These are phyloP conservation scores for Trichoderma koningiopsis DNA, from an alignment of 2,329 filamentous ascomycete genomes.

Conservation along the genomic window DNA sequence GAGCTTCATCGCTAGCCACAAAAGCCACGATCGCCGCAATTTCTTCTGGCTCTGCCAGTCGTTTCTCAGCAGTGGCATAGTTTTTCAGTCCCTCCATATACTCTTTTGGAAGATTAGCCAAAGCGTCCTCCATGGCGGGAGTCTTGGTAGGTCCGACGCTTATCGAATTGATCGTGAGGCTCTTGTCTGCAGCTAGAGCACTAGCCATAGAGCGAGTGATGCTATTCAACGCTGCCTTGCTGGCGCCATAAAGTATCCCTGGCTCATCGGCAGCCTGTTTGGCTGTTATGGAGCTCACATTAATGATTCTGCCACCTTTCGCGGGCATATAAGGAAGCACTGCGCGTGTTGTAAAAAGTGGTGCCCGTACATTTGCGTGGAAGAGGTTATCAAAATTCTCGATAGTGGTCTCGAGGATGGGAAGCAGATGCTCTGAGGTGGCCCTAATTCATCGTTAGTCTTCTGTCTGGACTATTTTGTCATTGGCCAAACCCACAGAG, in stretches of 20 bases:
- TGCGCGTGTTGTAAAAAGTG: neutral
- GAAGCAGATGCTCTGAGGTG: neutral
- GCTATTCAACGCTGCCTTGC: conserved; percentile 5
- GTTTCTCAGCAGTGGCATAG: conserved; percentile 9
- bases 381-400: neutral
- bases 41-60: conserved; percentile 8
- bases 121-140: conserved; percentile 1
- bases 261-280: conserved; percentile 9
- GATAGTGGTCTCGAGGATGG: neutral
- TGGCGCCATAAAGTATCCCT: neutral
- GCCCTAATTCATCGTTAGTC: neutral
- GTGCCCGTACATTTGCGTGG: neutral
- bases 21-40: conserved; percentile 2
- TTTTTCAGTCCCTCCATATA: neutral
- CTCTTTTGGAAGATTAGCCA: neutral
- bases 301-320: conserved; percentile 3
- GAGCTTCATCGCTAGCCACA: conserved; percentile 7
- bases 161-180: conserved; percentile 6
- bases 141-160: conserved; percentile 4
- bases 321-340: neutral
- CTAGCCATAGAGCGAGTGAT: conserved; percentile 5
- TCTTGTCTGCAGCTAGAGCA: conserved; percentile 1
- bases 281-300: neutral
- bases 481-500: neutral
- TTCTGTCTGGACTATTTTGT: neutral